Percentiles rank a stretch among this genome's conserved stretches.
Conservation (phyloP, 176 grass and related monocot genomes). For the Calamus simplicifolius region DNA sequence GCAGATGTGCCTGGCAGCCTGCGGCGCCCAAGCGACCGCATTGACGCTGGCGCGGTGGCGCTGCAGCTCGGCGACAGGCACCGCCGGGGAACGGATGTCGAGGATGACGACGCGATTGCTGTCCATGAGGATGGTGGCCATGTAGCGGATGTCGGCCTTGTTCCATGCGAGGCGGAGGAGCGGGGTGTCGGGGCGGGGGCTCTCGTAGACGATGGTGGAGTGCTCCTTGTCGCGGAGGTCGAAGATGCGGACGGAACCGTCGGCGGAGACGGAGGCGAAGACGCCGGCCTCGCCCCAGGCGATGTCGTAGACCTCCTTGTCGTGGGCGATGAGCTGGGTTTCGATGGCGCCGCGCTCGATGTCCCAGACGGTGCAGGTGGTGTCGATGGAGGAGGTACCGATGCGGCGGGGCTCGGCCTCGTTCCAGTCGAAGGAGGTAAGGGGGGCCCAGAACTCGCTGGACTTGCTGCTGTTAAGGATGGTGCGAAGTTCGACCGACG, state of each 20-base stretch:
- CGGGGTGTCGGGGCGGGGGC: constrained; percentile 78
- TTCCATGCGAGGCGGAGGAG: constrained; percentile 94
- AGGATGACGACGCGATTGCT: constrained; percentile 80
- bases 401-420: constrained; percentile 65
- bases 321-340: constrained; percentile 99
- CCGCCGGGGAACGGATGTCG: constrained; percentile 76
- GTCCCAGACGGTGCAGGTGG: constrained; percentile 97
- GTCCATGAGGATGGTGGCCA: constrained; percentile 92
- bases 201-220: constrained; percentile 96
- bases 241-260: constrained; percentile 92
- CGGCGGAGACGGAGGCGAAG: constrained; percentile 87
- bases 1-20: constrained; percentile 61
- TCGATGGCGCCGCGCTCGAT: constrained; percentile 81
- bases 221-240: constrained; percentile 98
- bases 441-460: constrained; percentile 73
- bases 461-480: constrained; percentile 84
- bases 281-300: constrained; percentile 85
- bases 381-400: constrained; percentile 92
- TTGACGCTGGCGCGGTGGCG: constrained; percentile 70
- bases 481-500: constrained; percentile 50
- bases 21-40: constrained; percentile 71
- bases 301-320: constrained; percentile 98
- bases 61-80: constrained; percentile 84
- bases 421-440: constrained; percentile 99
- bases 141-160: constrained; percentile 59